Conservation (phyloP, 2,329 filamentous ascomycete genomes). For the Clonostachys sp. region DNA sequence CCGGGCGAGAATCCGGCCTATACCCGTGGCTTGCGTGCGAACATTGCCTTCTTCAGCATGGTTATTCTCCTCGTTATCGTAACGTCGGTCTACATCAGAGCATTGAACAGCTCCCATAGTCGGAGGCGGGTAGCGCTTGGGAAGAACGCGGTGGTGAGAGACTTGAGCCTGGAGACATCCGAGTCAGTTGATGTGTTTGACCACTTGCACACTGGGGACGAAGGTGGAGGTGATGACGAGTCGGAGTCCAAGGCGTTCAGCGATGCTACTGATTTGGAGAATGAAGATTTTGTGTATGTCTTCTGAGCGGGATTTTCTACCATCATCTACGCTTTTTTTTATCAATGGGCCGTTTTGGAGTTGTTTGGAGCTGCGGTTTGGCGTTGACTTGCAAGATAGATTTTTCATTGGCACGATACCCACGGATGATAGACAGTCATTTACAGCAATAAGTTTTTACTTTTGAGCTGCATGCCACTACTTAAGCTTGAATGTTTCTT, state of each 20-base stretch:
- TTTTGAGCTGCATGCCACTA: no score
- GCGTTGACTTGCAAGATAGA: no score
- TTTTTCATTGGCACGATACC: no score
- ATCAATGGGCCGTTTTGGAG: no score
- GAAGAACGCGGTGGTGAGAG: constrained; percentile 53
- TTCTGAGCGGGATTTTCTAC: constrained; percentile 17
- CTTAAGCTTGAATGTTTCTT: no score
- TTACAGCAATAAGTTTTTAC: no score
- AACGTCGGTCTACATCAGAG: constrained; percentile 38
- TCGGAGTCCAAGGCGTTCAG: constrained; percentile 19
- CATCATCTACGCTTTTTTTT: no score
- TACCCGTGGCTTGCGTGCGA: constrained; percentile 50
- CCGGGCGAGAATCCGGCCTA: constrained; percentile 36
- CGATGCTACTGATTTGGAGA: constrained; percentile 56
- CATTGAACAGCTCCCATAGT: constrained; percentile 52
- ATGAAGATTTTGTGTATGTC: constrained; percentile 61
- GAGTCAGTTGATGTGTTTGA: constrained; percentile 32
- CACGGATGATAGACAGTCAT: no score
- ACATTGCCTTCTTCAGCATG: constrained; percentile 55
- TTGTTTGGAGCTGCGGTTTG: no score
- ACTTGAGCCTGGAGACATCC: constrained; percentile 52
- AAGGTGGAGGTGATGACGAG: constrained; percentile 9
- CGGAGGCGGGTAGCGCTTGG: constrained; percentile 49
- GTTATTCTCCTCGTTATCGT: constrained; percentile 46
- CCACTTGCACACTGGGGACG: constrained; percentile 10